Base-by-base conservation (phyloP, 345 rosid species). In the Arabis alpina region DNA sequence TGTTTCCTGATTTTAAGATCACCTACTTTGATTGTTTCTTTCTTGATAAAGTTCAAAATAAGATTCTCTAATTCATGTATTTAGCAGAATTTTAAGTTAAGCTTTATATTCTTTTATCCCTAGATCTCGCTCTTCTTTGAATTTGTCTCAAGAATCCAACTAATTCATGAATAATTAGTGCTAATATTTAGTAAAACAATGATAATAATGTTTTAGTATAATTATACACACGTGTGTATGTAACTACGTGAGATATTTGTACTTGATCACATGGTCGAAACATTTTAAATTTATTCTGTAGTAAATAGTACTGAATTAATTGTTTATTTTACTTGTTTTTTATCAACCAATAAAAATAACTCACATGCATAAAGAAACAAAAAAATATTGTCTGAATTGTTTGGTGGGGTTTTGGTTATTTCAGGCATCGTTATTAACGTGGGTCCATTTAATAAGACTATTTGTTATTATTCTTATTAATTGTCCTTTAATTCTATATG, bases 351-450 rank as follows among this genome's bases (percentile, higher is more conserved):
- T 43, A 24, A 14, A 45, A 67, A 28, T 3, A 19, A 59, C 8
- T 67, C 68, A 74, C 78, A 60, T 74, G 78, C 63, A 52, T 66
- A 42, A 34, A 16, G 39, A 66, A 42, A 50, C 73, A 52, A 51
- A 16, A 43, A 50, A 23, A 54, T 23, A 62, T 58, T 53, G 48
- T 61, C 6, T 36, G 58, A 71, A 68, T 40, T 68, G 36, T 28
- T 13, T 45, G 69, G 78, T 68, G 58, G 78, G 78, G 74, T 74
- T 41, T 60, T 67, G 42, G 68, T 52, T 66, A 44, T 66, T 58
- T 43, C 62, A 52, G 63, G 45, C 78, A 74, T 74, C 78, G 73
- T 74, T 66, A 74, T 59, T 60, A 66, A 60, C 73, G 77, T 74
- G 78, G 78, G 73, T 53, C 78, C 73, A 25, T 34, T 74, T 43